Percentiles rank a stretch among this genome's conserved stretches.
phyloP scores from a whole-genome alignment of 352 stramenopile genomes.

The Halophytophthora batemanensis region DNA sequence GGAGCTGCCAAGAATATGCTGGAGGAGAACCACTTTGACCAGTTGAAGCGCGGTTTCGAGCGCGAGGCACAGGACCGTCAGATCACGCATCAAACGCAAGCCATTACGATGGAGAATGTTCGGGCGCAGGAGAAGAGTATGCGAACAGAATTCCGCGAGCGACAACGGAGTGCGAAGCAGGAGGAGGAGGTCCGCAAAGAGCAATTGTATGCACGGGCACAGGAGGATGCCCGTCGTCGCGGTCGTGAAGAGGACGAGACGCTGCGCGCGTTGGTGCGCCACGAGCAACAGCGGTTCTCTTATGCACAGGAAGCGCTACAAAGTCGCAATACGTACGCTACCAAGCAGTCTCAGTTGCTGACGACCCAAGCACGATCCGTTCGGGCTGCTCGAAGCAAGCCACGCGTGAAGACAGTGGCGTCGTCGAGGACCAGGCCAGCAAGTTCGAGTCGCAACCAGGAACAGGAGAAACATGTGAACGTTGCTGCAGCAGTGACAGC shows the following conservation, averaged over 20 bases:
- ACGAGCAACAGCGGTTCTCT: constrained; percentile 54
- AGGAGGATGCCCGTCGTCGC: constrained; percentile 30
- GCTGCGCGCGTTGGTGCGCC: constrained; percentile 48
- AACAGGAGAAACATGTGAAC: constrained; percentile 9
- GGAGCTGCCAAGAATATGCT: constrained; percentile 83
- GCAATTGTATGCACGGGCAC: constrained; percentile 27
- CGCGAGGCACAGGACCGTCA: constrained; percentile 54
- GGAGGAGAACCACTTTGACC: constrained; percentile 77
- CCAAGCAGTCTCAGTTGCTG: constrained; percentile 38
- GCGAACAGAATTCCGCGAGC: constrained; percentile 38
- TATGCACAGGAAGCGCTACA: constrained; percentile 60
- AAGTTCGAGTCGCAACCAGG: constrained; percentile 16
- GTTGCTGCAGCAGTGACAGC: not conserved
- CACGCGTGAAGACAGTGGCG: not conserved
- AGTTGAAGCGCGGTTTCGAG: constrained; percentile 68
- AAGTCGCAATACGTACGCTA: constrained; percentile 67
- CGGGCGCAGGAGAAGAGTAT: constrained; percentile 34
- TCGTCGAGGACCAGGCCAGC: not conserved
- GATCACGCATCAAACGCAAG: constrained; percentile 34
- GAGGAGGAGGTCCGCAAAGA: constrained; percentile 20
- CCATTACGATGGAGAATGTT: constrained; percentile 47
- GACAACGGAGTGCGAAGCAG: constrained; percentile 12
- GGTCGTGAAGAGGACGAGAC: constrained; percentile 62
- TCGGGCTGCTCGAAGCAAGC: constrained; percentile 10
- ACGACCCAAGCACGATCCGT: constrained; percentile 29